phyloP scores from a whole-genome alignment of 352 stramenopile genomes.

The Pythium plurisporium region DNA sequence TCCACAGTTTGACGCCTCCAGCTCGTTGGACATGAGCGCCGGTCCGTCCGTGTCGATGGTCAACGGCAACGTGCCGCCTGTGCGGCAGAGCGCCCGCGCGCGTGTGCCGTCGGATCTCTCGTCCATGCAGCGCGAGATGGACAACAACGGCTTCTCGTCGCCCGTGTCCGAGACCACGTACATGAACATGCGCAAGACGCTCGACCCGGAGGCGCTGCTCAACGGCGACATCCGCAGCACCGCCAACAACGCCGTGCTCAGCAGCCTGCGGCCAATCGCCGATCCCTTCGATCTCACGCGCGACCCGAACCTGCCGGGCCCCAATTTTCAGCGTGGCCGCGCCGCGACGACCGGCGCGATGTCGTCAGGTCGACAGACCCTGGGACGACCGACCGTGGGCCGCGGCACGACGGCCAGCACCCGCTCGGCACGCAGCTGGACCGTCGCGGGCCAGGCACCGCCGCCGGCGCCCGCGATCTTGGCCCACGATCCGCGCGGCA shows the following conservation, averaged over 20 bases:
- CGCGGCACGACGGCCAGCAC: background rate
- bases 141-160: conserved; percentile 8
- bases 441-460: background rate
- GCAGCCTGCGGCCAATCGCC: conserved; percentile 15
- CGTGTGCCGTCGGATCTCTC: conserved; percentile 13
- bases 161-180: conserved; percentile 15
- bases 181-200: conserved; percentile 21
- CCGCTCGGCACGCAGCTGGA: conserved; percentile 12
- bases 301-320: background rate
- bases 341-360: conserved; percentile 6
- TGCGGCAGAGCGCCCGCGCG: background rate
- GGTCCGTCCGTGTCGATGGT: background rate
- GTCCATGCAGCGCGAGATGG: conserved; percentile 15
- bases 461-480: background rate
- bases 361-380: background rate
- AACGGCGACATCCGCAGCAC: conserved; percentile 4
- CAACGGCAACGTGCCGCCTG: conserved; percentile 3
- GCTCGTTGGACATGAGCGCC: background rate
- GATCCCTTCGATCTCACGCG: conserved; percentile 11
- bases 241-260: conserved; percentile 1
- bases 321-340: conserved; percentile 3
- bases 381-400: background rate
- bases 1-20: no score
- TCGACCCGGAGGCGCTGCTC: conserved; percentile 18
- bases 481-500: conserved; percentile 18